Conservation (phyloP, 768 basidiomycete species). For the Termitomyces heimii region DNA sequence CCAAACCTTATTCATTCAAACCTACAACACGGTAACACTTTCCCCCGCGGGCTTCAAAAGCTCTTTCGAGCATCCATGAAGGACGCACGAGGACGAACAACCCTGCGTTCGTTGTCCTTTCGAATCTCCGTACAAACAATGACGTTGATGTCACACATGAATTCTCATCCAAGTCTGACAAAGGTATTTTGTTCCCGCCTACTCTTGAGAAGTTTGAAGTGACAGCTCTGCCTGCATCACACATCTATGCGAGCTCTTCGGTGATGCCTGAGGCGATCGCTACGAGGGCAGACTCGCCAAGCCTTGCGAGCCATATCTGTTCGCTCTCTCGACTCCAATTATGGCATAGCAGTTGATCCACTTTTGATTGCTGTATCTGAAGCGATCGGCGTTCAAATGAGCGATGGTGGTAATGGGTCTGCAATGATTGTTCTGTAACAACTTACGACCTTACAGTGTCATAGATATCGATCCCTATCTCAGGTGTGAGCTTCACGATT, state of each 20-base stretch:
- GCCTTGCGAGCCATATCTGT: background rate
- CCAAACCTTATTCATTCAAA: slow-evolving; percentile 2
- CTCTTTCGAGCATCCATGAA: slow-evolving; percentile 6
- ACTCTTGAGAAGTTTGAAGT: slow-evolving; percentile 5
- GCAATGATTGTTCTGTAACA: slow-evolving; percentile 2
- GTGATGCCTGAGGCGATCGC: slow-evolving; percentile 3
- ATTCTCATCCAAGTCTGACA: no score
- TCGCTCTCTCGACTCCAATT: slow-evolving; percentile 1
- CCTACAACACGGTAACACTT: slow-evolving; percentile 3
- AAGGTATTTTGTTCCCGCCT: slow-evolving; percentile 1
- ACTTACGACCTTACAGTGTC: background rate
- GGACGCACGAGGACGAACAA: background rate
- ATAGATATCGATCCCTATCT: background rate
- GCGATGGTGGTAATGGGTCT: slow-evolving; percentile 7
- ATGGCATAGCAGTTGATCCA: slow-evolving; percentile 1
- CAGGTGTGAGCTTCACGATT: background rate
- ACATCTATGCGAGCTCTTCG: slow-evolving; percentile 3
- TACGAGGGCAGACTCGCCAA: slow-evolving; percentile 1
- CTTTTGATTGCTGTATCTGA: slow-evolving; percentile 5
- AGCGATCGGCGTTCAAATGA: slow-evolving; percentile 5
- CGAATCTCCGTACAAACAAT: slow-evolving; percentile 3
- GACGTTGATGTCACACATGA: slow-evolving; percentile 3
- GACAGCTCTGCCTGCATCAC: slow-evolving; percentile 3
- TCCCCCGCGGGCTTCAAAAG: background rate
- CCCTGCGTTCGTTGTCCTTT: slow-evolving; percentile 3